These are phyloP conservation scores for Neurospora hispaniola DNA, from an alignment of 495 filamentous ascomycete genomes.

Conservation along the genomic window DNA sequence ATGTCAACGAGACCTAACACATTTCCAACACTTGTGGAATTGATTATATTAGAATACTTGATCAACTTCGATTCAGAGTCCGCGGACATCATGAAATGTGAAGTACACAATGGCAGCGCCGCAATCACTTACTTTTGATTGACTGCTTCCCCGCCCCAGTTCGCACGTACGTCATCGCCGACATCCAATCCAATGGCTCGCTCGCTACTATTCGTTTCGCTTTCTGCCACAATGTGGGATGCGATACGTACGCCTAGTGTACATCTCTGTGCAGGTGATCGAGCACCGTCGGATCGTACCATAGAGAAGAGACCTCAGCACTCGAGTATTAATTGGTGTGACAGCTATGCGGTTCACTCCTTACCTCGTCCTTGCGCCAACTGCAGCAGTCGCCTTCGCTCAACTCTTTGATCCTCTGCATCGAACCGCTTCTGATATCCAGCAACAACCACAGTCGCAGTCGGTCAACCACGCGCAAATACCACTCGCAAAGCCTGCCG, in stretches of 20 bases:
- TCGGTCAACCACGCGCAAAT: constrained; percentile 16
- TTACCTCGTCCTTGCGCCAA: constrained; percentile 2
- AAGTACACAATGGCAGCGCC: background rate
- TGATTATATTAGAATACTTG: background rate
- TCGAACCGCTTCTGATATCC: background rate
- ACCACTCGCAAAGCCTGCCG: constrained; percentile 26
- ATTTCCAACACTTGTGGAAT: background rate
- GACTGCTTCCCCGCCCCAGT: background rate
- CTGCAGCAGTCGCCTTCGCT: constrained; percentile 12
- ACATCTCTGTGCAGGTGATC: background rate
- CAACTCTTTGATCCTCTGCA: constrained; percentile 20
- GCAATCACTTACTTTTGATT: background rate
- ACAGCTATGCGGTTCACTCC: background rate
- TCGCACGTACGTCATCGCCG: background rate
- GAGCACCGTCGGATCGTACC: background rate
- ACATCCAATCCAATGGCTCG: background rate
- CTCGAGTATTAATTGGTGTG: background rate
- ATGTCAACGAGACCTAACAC: background rate
- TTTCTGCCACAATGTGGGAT: background rate
- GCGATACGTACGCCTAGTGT: background rate
- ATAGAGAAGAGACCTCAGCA: background rate
- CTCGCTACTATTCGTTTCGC: background rate
- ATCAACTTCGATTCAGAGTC: background rate
- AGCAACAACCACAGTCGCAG: background rate
- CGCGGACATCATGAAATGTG: background rate